These are phyloP conservation scores for Penicillium freii DNA, from an alignment of 2,329 filamentous ascomycete genomes.

Conservation along the genomic window DNA sequence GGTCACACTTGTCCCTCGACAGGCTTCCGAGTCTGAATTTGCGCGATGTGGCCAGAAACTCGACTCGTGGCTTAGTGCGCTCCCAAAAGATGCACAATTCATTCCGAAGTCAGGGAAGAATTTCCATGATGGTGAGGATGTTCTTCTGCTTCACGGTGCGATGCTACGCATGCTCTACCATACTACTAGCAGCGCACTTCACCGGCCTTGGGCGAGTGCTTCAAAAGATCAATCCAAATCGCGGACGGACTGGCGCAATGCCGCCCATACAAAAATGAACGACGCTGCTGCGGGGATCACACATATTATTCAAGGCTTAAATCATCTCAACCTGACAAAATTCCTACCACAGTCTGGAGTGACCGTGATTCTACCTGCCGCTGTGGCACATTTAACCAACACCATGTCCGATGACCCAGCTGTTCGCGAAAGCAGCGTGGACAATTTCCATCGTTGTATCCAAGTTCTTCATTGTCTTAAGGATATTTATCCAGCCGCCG, in stretches of 20 bases:
- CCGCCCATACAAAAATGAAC: conserved; percentile 73
- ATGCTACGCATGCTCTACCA: conserved; percentile 88
- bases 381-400: conserved; percentile 84
- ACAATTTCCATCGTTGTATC: conserved; percentile 82
- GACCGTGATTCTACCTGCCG: conserved; percentile 79
- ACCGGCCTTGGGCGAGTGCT: conserved; percentile 77
- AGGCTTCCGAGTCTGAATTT: conserved; percentile 73
- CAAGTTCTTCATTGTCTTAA: conserved; percentile 77
- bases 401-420: conserved; percentile 73
- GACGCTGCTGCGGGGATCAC: conserved; percentile 79
- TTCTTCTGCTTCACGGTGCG: conserved; percentile 67
- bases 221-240: conserved; percentile 42
- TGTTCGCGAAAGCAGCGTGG: conserved; percentile 66
- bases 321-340: conserved; percentile 66
- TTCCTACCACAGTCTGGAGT: conserved; percentile 82
- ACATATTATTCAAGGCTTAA: conserved; percentile 70
- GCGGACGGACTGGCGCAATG: conserved; percentile 63
- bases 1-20: conserved; percentile 83
- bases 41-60: conserved; percentile 73
- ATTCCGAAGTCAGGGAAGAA: conserved; percentile 59
- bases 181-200: conserved; percentile 82
- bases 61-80: conserved; percentile 66
- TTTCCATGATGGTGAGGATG: conserved; percentile 50
- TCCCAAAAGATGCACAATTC: conserved; percentile 70
- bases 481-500: conserved; percentile 81